Conservation (phyloP, 2,329 filamentous ascomycete genomes). For the Didymella pomorum region DNA sequence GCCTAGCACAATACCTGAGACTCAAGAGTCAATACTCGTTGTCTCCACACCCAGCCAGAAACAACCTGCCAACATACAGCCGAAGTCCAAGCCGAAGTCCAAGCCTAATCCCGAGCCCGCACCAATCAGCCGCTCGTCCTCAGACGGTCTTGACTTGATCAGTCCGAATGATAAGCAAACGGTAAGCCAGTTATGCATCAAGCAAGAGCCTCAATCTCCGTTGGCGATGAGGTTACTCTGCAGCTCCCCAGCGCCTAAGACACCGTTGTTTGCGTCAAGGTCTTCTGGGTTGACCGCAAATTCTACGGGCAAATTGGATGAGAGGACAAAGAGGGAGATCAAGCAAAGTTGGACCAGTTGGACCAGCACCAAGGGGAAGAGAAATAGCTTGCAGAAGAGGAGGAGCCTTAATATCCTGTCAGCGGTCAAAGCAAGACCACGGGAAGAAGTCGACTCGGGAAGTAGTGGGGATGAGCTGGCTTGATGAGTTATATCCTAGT, state of each 20-base stretch:
- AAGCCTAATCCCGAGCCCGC: conserved; percentile 3
- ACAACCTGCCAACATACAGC: not conserved
- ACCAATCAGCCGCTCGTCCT: conserved; percentile 12
- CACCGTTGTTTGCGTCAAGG: conserved; percentile 17
- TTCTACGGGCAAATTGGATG: conserved; percentile 4
- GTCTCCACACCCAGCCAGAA: conserved; percentile 5
- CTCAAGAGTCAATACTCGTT: conserved; percentile 3
- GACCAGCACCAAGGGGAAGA: conserved; percentile 23
- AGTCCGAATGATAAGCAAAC: conserved; percentile 11
- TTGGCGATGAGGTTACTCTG: conserved; percentile 25
- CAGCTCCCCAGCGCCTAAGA: conserved; percentile 23
- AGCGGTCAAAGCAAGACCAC: conserved; percentile 16
- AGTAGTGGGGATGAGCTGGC: conserved; percentile 43
- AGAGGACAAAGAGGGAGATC: conserved; percentile 28
- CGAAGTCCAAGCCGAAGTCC: not conserved
- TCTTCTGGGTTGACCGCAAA: conserved; percentile 7
- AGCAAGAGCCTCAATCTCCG: conserved; percentile 34
- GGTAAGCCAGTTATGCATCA: conserved; percentile 27
- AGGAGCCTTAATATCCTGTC: conserved; percentile 16
- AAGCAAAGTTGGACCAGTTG: conserved; percentile 36
- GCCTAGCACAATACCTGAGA: conserved; percentile 15
- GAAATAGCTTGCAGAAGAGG: conserved; percentile 12
- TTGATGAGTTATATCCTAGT: conserved; percentile 1
- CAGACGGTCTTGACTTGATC: conserved; percentile 18
- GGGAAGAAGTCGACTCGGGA: conserved; percentile 20